Conservation (phyloP, 306 rosid genomes). For the Castanea sativa region DNA sequence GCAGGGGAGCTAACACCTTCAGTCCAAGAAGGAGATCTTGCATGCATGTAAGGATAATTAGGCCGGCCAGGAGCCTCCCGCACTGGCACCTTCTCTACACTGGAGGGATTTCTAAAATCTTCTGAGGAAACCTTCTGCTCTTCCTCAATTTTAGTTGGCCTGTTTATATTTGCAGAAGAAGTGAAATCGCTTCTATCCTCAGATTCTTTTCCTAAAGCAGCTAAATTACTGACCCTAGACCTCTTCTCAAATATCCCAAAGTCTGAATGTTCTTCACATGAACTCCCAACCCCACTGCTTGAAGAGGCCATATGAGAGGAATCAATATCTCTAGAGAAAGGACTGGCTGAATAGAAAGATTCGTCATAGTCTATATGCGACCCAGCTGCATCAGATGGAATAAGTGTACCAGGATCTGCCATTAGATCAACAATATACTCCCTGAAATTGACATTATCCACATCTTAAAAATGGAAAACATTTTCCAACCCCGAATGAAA, state of each 20-base stretch:
- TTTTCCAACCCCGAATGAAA: slow-evolving; percentile 20
- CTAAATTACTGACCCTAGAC: slow-evolving; percentile 44
- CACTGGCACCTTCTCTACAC: slow-evolving; percentile 40
- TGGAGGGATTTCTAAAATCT: slow-evolving; percentile 34
- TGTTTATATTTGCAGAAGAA: slow-evolving; percentile 16
- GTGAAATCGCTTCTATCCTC: slow-evolving; percentile 34
- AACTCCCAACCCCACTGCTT: slow-evolving; percentile 83
- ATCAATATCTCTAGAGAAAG: slow-evolving; percentile 75
- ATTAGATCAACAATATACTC: slow-evolving; percentile 95
- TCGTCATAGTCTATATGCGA: slow-evolving; percentile 64
- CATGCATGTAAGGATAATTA: slow-evolving; percentile 50
- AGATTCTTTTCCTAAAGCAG: slow-evolving; percentile 42
- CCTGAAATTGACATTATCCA: slow-evolving; percentile 65
- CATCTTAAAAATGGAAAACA: slow-evolving; percentile 28
- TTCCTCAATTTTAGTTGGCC: slow-evolving; percentile 36
- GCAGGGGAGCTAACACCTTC: slow-evolving; percentile 93
- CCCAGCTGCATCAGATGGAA: slow-evolving; percentile 80
- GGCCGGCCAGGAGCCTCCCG: slow-evolving; percentile 48
- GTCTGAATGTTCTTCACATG: slow-evolving; percentile 63
- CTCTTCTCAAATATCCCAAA: slow-evolving; percentile 44
- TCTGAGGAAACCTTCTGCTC: slow-evolving; percentile 30
- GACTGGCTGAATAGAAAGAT: slow-evolving; percentile 53
- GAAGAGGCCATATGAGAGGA: slow-evolving; percentile 71
- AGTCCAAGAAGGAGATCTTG: slow-evolving; percentile 97
- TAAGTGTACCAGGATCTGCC: slow-evolving; percentile 98